Percentiles rank a stretch among this genome's conserved stretches.
Conservation (phyloP, 1,284 basidiomycete genomes). For the Vanrija humicola region DNA sequence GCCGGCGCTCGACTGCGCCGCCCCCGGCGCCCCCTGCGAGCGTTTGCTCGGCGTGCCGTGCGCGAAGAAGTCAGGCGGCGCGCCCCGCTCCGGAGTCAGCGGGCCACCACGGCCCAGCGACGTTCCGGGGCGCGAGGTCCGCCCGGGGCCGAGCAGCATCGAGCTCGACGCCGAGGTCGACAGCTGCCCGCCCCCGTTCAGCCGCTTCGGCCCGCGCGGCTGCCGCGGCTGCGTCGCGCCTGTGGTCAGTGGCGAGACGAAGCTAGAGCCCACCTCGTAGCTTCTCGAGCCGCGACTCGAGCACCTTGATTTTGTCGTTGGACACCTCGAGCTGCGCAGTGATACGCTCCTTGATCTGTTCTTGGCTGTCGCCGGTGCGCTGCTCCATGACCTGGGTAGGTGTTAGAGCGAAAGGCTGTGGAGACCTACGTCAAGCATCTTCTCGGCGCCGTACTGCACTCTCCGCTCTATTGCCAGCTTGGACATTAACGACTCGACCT, state of each 20-base stretch:
- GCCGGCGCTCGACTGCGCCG: not conserved
- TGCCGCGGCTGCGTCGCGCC: constrained; percentile 26
- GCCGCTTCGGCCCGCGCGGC: constrained; percentile 28
- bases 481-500: constrained; percentile 50
- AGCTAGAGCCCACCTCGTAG: constrained; percentile 16
- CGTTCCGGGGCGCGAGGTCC: constrained; percentile 29
- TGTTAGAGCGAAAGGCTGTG: not conserved
- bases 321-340: constrained; percentile 45
- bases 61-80: constrained; percentile 16
- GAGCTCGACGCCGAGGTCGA: constrained; percentile 12
- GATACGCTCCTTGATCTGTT: constrained; percentile 40
- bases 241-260: constrained; percentile 6
- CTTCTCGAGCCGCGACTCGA: constrained; percentile 39
- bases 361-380: constrained; percentile 29
- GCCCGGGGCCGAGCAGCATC: constrained; percentile 23
- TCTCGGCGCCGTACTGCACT: constrained; percentile 55
- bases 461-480: constrained; percentile 51
- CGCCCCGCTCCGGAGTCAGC: constrained; percentile 14
- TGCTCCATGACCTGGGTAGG: constrained; percentile 40
- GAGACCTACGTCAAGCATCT: constrained; percentile 52
- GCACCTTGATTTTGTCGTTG: constrained; percentile 38
- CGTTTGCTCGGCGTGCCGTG: constrained; percentile 15
- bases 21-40: not conserved
- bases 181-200: constrained; percentile 27
- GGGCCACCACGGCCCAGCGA: constrained; percentile 12